Conservation (phyloP, 495 filamentous ascomycete species). For the Aspergillus nanangensis region DNA sequence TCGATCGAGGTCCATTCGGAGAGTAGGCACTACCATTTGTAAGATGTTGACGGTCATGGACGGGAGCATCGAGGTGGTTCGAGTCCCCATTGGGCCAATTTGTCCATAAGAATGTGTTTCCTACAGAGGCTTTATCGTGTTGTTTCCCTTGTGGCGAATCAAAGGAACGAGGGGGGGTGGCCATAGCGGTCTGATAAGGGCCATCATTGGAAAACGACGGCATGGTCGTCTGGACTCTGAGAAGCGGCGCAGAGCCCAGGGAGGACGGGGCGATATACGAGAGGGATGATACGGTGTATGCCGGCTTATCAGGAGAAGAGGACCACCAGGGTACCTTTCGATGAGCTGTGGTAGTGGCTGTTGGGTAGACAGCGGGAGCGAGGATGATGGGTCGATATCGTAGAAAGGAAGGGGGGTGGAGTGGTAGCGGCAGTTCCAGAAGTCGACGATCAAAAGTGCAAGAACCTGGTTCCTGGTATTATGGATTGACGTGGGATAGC, state of each 20-base stretch:
- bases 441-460: slow-evolving; percentile 8
- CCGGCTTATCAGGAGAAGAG: slow-evolving; percentile 18
- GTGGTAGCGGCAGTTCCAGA: not conserved
- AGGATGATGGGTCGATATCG: slow-evolving; percentile 3
- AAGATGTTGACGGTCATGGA: slow-evolving; percentile 33
- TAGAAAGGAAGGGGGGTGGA: slow-evolving; percentile 7
- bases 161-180: slow-evolving; percentile 34
- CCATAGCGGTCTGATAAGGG: slow-evolving; percentile 29
- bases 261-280: slow-evolving; percentile 22
- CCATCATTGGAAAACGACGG: slow-evolving; percentile 39
- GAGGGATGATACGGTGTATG: slow-evolving; percentile 28
- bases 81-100: slow-evolving; percentile 43
- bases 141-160: slow-evolving; percentile 38
- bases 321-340: slow-evolving; percentile 3
- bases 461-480: slow-evolving; percentile 7
- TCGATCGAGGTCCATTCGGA: slow-evolving; percentile 43
- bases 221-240: slow-evolving; percentile 22
- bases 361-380: slow-evolving; percentile 1
- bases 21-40: slow-evolving; percentile 43
- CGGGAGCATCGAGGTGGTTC: slow-evolving; percentile 28
- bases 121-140: slow-evolving; percentile 43
- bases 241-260: not conserved
- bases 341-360: not conserved
- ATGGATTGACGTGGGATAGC: too few species aligned
- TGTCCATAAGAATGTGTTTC: slow-evolving; percentile 45